A percentile compares a stretch with the other conserved stretches of the same genome.
phyloP scores from a whole-genome alignment of 805 yeast species.

The Candida morakotiae region DNA sequence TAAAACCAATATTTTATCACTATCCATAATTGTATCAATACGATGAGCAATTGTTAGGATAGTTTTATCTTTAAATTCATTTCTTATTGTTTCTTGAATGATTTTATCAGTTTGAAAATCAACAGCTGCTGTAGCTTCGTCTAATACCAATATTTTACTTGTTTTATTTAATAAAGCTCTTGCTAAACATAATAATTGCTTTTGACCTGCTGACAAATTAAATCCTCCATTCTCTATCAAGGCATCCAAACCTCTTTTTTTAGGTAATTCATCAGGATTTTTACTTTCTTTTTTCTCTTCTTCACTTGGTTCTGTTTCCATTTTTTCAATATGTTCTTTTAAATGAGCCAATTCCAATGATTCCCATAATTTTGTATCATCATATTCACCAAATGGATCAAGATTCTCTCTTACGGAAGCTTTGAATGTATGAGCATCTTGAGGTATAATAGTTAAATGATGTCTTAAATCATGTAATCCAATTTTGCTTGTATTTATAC shows the following conservation, averaged over 20 bases:
- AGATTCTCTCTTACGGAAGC: slow-evolving; percentile 82
- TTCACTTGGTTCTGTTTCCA: slow-evolving; percentile 39
- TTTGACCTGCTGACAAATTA: slow-evolving; percentile 37
- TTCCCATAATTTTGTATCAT: slow-evolving; percentile 75
- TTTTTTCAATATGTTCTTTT: slow-evolving; percentile 54
- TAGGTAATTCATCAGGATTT: slow-evolving; percentile 16
- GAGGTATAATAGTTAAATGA: slow-evolving; percentile 59
- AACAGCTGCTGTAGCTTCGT: slow-evolving; percentile 68
- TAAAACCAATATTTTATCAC: slow-evolving; percentile 36
- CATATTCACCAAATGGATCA: slow-evolving; percentile 69
- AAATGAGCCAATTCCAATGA: slow-evolving; percentile 77
- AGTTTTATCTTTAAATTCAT: slow-evolving; percentile 34
- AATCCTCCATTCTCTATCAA: slow-evolving; percentile 31
- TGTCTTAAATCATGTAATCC: slow-evolving; percentile 50
- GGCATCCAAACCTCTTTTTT: slow-evolving; percentile 21
- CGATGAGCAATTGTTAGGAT: slow-evolving; percentile 41
- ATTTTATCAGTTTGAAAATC: slow-evolving; percentile 34
- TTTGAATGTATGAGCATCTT: slow-evolving; percentile 79
- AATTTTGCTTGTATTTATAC: slow-evolving; percentile 43
- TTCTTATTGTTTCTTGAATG: slow-evolving; percentile 34
- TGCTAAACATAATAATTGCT: slow-evolving; percentile 36
- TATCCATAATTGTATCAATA: slow-evolving; percentile 38
- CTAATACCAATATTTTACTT: slow-evolving; percentile 70
- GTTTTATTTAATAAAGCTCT: slow-evolving; percentile 40
- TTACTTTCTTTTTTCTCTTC: slow-evolving; percentile 14